Conservation (phyloP, 2,329 filamentous ascomycete genomes). For the Huntiella moniliformis region DNA sequence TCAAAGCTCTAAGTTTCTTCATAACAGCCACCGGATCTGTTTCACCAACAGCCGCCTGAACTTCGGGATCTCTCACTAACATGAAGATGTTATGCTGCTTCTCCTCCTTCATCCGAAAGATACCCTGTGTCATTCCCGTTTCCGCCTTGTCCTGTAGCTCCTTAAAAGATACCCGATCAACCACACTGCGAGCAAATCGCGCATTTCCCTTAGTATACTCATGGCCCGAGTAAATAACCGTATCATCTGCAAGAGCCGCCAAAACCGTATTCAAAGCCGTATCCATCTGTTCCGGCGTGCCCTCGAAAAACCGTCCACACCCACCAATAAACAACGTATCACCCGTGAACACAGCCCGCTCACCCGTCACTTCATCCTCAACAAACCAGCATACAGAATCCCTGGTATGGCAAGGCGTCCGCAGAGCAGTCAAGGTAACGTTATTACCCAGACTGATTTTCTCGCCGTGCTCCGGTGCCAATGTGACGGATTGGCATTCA, state of each 20-base stretch:
- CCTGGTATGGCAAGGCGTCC: constrained; percentile 95
- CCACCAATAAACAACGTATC: constrained; percentile 92
- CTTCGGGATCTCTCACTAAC: constrained; percentile 61
- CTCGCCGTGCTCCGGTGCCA: constrained; percentile 55
- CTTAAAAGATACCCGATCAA: constrained; percentile 52
- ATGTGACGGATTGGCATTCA: constrained; percentile 63
- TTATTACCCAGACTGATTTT: constrained; percentile 59
- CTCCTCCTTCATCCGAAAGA: constrained; percentile 93
- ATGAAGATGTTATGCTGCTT: constrained; percentile 98
- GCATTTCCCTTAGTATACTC: constrained; percentile 98
- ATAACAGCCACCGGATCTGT: constrained; percentile 70
- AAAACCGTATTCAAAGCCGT: constrained; percentile 76
- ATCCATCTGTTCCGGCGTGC: constrained; percentile 77
- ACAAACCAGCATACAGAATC: constrained; percentile 94
- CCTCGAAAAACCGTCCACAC: constrained; percentile 93
- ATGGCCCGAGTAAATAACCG: constrained; percentile 81
- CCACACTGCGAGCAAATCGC: constrained; percentile 63
- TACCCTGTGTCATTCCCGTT: constrained; percentile 79
- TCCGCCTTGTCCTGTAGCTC: constrained; percentile 60
- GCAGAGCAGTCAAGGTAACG: constrained; percentile 50
- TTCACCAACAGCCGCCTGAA: constrained; percentile 70
- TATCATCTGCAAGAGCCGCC: constrained; percentile 67
- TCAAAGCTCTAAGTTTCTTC: constrained; percentile 71
- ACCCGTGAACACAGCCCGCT: constrained; percentile 75
- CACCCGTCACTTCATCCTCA: constrained; percentile 46